Evolutionary conservation across 2,329 filamentous ascomycete genomes (phyloP).

Genomic region (Paecilomyces dactylethromorphus): DNA sequence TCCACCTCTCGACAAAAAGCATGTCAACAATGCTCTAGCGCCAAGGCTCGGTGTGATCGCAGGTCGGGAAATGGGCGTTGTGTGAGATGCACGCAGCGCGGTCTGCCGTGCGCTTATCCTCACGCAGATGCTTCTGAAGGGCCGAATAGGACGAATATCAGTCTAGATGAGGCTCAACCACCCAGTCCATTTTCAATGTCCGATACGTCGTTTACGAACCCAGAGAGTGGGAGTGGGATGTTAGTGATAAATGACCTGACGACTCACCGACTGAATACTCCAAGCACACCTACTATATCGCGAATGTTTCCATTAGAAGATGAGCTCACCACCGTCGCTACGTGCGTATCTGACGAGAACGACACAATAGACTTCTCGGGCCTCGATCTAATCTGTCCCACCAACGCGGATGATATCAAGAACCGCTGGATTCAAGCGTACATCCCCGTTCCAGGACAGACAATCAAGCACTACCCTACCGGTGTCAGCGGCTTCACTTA

Average conservation of each 20-base stretch:
- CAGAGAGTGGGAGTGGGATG: neutral
- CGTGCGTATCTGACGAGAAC: neutral
- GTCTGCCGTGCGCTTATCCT: neutral
- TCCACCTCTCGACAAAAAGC: neutral
- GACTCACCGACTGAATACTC: neutral
- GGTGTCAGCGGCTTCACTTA: slow-evolving; percentile 34
- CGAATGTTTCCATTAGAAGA: neutral
- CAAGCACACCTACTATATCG: neutral
- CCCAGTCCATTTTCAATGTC: neutral
- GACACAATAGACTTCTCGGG: slow-evolving; percentile 24
- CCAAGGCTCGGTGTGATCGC: neutral
- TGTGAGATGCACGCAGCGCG: neutral
- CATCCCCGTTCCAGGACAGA: slow-evolving; percentile 40
- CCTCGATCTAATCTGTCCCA: slow-evolving; percentile 37
- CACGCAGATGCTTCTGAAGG: neutral
- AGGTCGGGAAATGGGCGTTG: neutral
- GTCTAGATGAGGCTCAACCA: neutral
- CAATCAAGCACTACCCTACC: slow-evolving; percentile 35
- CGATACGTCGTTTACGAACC: neutral
- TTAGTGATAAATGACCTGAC: neutral
- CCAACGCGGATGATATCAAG: slow-evolving; percentile 42
- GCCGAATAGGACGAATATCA: neutral
- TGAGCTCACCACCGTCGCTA: neutral
- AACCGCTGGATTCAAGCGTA: slow-evolving; percentile 46
- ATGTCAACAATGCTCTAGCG: neutral